These are phyloP conservation scores for Tieghemostelium lacteum DNA, from an alignment of 78 protist species.

Conservation along the genomic window DNA sequence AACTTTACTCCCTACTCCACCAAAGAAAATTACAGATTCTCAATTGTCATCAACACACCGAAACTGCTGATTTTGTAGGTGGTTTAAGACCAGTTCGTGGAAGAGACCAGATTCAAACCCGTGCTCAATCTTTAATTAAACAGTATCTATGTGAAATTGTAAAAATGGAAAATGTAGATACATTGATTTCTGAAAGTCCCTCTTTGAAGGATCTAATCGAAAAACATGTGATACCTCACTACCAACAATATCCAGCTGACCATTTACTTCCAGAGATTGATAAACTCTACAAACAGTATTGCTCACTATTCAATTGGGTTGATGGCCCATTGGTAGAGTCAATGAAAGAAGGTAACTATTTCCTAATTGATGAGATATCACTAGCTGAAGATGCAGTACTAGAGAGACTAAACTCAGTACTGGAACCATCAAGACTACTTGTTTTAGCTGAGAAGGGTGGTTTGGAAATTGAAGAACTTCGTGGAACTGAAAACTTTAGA, in stretches of 20 bases:
- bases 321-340: constrained; percentile 99
- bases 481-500: constrained; percentile 86
- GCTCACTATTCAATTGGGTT: constrained; percentile 95
- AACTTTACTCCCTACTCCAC: constrained; percentile 79
- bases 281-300: constrained; percentile 20
- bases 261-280: constrained; percentile 2
- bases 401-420: constrained; percentile 98
- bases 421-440: constrained; percentile 96
- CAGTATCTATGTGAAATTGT: neutral
- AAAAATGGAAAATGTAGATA: neutral
- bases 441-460: constrained; percentile 94
- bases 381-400: constrained; percentile 99
- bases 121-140: neutral
- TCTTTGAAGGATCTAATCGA: constrained; percentile 19
- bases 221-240: neutral
- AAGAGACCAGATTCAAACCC: constrained; percentile 27
- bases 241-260: neutral
- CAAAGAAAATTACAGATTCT: constrained; percentile 85
- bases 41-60: constrained; percentile 99
- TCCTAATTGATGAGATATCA: constrained; percentile 98
- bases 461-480: constrained; percentile 69
- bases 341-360: constrained; percentile 94
- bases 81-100: constrained; percentile 96
- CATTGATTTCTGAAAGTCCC: neutral
- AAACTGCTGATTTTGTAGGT: constrained; percentile 99